Base-by-base conservation (phyloP, 805 yeast genomes). In the Candida nanaspora region DNA sequence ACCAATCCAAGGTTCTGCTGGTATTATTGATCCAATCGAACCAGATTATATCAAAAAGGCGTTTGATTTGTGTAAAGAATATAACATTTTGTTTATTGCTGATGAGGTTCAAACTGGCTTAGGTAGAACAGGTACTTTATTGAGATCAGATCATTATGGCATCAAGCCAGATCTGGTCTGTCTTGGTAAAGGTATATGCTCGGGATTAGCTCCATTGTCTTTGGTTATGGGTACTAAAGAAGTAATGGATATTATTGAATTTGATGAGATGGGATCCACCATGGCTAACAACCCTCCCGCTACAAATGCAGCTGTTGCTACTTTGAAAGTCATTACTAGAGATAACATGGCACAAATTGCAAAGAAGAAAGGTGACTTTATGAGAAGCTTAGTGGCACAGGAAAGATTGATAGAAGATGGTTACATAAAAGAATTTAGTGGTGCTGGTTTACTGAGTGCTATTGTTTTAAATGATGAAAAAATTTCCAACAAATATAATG, bases 61-160 rank as follows among this genome's bases (percentile, higher is more conserved):
- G 4, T 76, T 87, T 31, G 86, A 81, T 52, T 62, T 86, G 51
- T 82, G 93, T 41, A 62, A 74, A 55, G 75, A 80, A 61, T 69
- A 82, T 62, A 82, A 77, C 44, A 78, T 84, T 43, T 73, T 82
- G 46, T 66, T 82, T 67, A 86, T 85, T 47, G 76, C 85, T 46
- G 95, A 85, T 59, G 95, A 85, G 65, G 95, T 85, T 42, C 95
- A 85, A 68, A 86, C 95, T 42, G 95, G 95, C 59, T 81, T 86
- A 42, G 94, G 88, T 56, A 33, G 35, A 33, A 33, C 35, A 21
- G 35, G 35, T 46, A 50, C 11, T 57, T 57, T 10, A 37, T 49
- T 16, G 40, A 45, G 23, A 43, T 44, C 7, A 41, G 52, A 20
- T 45, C 56, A 3, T 32, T 54, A 45, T 3, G 51, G 42, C 11